These are phyloP conservation scores for Rhynchospora tenuis DNA, from an alignment of 176 grass and related monocot genomes.

Conservation along the genomic window DNA sequence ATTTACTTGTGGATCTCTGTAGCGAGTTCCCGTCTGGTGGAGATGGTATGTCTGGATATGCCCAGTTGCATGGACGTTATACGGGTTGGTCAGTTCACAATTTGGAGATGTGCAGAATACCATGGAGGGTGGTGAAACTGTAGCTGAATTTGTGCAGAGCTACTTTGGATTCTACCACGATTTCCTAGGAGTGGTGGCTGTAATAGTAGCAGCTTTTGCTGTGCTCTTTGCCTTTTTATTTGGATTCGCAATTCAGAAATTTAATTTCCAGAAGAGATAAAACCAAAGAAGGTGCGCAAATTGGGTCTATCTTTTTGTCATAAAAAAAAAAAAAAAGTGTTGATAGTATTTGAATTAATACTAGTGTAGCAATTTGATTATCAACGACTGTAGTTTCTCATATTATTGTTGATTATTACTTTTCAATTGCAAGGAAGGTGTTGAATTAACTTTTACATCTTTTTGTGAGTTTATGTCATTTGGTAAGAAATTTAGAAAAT, in stretches of 20 bases:
- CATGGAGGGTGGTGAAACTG: neutral
- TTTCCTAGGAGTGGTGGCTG: conserved; percentile 53
- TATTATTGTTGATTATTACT: neutral
- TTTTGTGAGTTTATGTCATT: no score
- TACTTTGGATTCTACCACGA: conserved; percentile 64
- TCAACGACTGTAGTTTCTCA: neutral
- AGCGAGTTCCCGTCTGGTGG: conserved; percentile 77
- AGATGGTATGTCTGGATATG: conserved; percentile 78
- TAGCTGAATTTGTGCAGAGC: conserved; percentile 35
- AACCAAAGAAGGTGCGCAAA: neutral
- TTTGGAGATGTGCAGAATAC: conserved; percentile 32
- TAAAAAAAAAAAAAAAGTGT: neutral
- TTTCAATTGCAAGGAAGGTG: no score
- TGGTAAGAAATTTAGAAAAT: no score
- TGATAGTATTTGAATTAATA: neutral
- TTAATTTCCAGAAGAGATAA: conserved; percentile 88
- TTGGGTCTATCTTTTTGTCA: neutral
- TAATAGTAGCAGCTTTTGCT: conserved; percentile 40
- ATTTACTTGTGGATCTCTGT: conserved; percentile 15
- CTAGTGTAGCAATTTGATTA: neutral
- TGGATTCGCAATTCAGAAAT: conserved; percentile 66
- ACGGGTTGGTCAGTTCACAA: conserved; percentile 67
- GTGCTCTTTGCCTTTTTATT: conserved; percentile 63
- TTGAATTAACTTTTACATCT: no score
- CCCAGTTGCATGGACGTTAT: conserved; percentile 72